Evolutionary conservation across 179 eudicot genomes (phyloP).

Genomic region (Patellifolia procumbens): DNA sequence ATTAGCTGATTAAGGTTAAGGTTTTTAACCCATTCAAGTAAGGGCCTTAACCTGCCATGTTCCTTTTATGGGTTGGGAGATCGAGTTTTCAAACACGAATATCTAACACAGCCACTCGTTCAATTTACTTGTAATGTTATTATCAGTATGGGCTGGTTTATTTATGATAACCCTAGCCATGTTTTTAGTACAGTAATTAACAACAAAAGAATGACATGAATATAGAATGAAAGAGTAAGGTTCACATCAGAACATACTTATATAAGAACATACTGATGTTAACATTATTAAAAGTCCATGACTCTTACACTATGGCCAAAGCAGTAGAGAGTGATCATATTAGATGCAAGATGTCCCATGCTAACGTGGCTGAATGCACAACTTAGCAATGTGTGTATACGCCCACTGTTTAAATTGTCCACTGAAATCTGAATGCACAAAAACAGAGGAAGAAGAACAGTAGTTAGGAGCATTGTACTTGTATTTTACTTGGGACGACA

Average conservation of each 20-base stretch:
- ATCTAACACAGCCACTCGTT: too few species aligned
- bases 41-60: too few species aligned
- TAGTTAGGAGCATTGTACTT: too few species aligned
- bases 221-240: neutral
- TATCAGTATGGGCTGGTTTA: too few species aligned
- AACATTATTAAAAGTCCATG: neutral
- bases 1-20: too few species aligned
- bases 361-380: conserved; percentile 69
- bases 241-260: neutral
- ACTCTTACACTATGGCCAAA: conserved; percentile 57
- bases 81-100: too few species aligned
- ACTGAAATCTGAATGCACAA: conserved; percentile 49
- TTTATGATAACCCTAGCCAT: too few species aligned
- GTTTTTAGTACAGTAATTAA: too few species aligned
- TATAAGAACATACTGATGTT: neutral
- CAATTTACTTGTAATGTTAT: too few species aligned
- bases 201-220: neutral
- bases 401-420: conserved; percentile 61
- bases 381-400: conserved; percentile 64
- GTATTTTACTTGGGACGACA: too few species aligned
- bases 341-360: conserved; percentile 45
- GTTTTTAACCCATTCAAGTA: too few species aligned
- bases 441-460: neutral
- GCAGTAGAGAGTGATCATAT: conserved; percentile 74
- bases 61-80: too few species aligned